Evolutionary conservation across 2,329 filamentous ascomycete species (phyloP).

Genomic region (Pseudogymnoascus sp.): DNA sequence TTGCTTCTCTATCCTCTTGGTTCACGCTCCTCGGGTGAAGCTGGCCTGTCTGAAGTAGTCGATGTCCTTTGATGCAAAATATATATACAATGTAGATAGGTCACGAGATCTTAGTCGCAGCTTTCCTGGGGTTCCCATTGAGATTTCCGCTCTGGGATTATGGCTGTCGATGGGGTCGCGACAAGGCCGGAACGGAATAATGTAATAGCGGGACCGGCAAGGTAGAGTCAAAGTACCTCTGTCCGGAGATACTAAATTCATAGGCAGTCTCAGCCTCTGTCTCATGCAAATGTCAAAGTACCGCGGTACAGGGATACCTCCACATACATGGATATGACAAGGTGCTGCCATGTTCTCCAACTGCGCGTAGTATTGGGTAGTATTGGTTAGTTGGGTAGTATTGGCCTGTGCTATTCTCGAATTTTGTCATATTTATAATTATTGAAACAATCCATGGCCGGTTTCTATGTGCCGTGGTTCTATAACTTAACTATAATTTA

Average conservation of each 20-base stretch:
- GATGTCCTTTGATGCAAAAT: neutral
- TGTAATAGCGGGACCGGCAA: neutral
- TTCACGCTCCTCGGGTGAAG: neutral
- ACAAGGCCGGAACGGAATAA: neutral
- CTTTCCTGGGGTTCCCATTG: neutral
- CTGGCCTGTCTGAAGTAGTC: neutral
- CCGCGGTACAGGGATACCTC: neutral
- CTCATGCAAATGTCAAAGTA: neutral
- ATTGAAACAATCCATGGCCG: neutral
- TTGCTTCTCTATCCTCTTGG: neutral
- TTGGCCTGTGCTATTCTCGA: neutral
- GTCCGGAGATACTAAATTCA: neutral
- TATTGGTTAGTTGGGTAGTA: too few relatives aligned
- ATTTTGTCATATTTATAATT: neutral
- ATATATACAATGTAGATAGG: neutral
- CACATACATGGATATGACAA: neutral
- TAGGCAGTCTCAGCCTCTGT: neutral
- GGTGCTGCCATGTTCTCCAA: neutral
- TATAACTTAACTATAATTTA: too few relatives aligned
- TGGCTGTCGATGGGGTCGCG: neutral
- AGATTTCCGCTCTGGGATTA: neutral
- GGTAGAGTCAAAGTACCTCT: neutral
- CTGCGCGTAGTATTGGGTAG: neutral
- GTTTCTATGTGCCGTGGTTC: too few relatives aligned
- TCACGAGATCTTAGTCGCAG: conserved; percentile 1